Evolutionary conservation across 176 grass and related monocot species (phyloP).

Genomic region (Microstegium vimineum): DNA sequence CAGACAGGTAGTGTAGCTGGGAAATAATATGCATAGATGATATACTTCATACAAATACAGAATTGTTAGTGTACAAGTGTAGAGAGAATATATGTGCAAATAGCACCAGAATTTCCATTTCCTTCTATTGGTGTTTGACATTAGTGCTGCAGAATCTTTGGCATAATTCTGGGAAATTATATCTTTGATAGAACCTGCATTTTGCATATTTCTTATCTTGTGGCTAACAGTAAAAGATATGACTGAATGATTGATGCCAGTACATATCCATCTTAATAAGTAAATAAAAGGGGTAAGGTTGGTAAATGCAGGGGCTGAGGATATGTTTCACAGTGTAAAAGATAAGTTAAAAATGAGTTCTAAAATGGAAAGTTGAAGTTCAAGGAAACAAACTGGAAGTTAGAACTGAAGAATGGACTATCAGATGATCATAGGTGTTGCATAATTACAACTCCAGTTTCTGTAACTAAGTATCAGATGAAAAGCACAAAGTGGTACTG

Average conservation of each 20-base stretch:
- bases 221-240: not conserved
- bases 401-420: not conserved
- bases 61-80: not conserved
- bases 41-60: not conserved
- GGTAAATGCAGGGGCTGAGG: not conserved
- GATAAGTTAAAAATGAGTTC: not conserved
- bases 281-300: not conserved
- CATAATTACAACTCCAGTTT: not conserved
- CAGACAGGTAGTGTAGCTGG: slow-evolving; percentile 3
- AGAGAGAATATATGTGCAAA: slow-evolving; percentile 7
- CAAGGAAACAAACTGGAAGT: not conserved
- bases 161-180: not conserved
- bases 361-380: not conserved
- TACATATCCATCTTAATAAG: not conserved
- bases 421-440: not conserved
- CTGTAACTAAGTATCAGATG: not conserved
- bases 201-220: not conserved
- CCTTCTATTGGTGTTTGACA: not conserved
- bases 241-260: not conserved
- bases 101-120: not conserved
- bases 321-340: not conserved
- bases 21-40: not conserved
- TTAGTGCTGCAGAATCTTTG: not conserved
- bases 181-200: not conserved
- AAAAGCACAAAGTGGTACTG: not conserved